phyloP scores from a whole-genome alignment of 2,329 filamentous ascomycete species.

The Paecilomyces variotii region DNA sequence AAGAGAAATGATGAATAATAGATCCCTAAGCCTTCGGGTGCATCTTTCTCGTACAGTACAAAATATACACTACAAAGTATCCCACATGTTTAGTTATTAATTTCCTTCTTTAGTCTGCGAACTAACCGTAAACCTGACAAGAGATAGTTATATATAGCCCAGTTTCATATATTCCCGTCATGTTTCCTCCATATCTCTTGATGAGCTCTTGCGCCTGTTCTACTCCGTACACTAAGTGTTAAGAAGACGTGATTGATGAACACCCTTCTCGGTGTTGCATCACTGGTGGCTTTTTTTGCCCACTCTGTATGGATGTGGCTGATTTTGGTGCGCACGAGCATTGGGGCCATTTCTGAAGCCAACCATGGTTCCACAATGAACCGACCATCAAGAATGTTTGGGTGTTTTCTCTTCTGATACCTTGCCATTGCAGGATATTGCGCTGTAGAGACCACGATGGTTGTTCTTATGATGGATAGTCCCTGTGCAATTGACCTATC shows the following conservation, averaged over 20 bases:
- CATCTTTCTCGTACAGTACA: too few species aligned
- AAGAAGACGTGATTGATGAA: too few species aligned
- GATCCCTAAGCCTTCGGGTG: background rate
- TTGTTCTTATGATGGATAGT: background rate
- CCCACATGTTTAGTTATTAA: too few species aligned
- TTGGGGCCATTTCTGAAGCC: background rate
- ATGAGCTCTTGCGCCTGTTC: too few species aligned
- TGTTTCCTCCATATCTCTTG: background rate
- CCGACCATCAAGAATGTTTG: background rate
- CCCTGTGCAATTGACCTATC: too few species aligned
- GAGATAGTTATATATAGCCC: too few species aligned
- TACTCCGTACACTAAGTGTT: too few species aligned
- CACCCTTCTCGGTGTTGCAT: background rate
- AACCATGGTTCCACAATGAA: background rate
- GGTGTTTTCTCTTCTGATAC: background rate
- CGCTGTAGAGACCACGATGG: background rate
- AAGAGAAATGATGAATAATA: too few species aligned
- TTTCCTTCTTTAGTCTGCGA: too few species aligned
- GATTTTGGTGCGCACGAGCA: background rate
- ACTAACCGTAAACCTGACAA: too few species aligned
- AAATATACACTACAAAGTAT: too few species aligned
- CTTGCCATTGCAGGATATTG: background rate
- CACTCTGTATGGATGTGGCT: background rate
- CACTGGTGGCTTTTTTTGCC: background rate
- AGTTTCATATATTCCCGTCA: background rate